Conservation (phyloP, 2,329 filamentous ascomycete genomes). For the Fusarium sp. region DNA sequence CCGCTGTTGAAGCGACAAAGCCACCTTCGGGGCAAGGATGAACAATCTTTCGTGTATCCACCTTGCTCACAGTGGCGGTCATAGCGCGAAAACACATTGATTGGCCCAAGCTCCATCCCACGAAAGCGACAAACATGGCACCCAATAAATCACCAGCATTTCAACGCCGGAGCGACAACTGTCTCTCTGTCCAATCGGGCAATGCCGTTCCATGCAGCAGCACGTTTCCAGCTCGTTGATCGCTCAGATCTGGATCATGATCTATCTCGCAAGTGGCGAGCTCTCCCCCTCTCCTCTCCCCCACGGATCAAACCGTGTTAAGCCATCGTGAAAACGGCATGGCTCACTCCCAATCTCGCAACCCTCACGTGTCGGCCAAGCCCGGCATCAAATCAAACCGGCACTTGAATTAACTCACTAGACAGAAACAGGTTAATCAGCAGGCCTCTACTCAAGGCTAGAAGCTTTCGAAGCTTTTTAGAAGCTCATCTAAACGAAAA, state of each 20-base stretch:
- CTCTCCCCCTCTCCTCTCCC: not conserved
- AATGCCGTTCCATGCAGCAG: not conserved
- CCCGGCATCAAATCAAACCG: not conserved
- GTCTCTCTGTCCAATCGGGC: not conserved
- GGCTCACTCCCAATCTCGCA: not conserved
- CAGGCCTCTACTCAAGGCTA: not conserved
- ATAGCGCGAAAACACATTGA: too few species aligned
- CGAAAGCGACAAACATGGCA: not conserved
- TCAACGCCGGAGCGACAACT: not conserved
- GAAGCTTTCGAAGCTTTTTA: conserved; percentile 6
- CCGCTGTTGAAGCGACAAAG: not conserved
- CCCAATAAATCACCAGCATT: not conserved
- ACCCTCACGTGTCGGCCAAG: conserved; percentile 19
- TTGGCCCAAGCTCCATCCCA: not conserved
- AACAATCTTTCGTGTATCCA: not conserved
- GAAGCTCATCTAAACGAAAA: not conserved
- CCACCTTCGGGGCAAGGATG: not conserved
- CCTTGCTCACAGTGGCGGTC: not conserved
- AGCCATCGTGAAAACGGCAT: conserved; percentile 1
- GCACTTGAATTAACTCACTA: not conserved
- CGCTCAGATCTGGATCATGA: not conserved
- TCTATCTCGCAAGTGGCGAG: not conserved
- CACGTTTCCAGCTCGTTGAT: not conserved
- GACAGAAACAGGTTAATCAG: not conserved
- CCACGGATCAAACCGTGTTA: not conserved